Base-by-base conservation (phyloP, 1,284 basidiomycete species). In the Neotropicomus parvogracilis region DNA sequence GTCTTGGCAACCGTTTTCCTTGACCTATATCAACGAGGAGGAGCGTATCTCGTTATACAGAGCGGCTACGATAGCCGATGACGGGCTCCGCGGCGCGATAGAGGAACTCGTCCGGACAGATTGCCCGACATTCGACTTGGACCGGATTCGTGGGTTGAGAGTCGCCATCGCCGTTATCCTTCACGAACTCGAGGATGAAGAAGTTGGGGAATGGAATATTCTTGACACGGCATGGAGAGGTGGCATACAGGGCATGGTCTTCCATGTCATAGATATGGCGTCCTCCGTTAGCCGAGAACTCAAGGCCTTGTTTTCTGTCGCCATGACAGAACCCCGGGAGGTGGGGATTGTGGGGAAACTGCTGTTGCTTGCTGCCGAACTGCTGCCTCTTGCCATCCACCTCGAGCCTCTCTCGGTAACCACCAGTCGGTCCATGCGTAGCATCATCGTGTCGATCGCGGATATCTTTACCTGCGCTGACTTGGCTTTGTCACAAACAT, bases 51-150 rank as follows among this genome's bases (percentile, higher is more conserved):
- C 75, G 6, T 69, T 88, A 59, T 75, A 75, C 21, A 75, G 80
- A 53, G 70, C 80, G 11, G 84, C 85, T 1, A 65, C 73, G 27
- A 76, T 88, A 16, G 80, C 77, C 1, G 78, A 86, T 29, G 79
- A 84, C 48, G 85, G 86, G 3, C 58, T 87, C 4, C 58, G 70
- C 0, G 78, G 77, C n/a, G 85, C 81, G 2, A 65, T 86, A 14
- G 79, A 81, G 36, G 80, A 85, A 57, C 63, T 89, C 13, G 47
- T 53, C n/a, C 53, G 59, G 17, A 35, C 42, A 8, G 60, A 64
- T 41, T 44, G 50, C 6, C 33, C 26, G 0, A 60, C 72, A 36
- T 76, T 71, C 43, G 67, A 74, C 17, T 69, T 74, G 46, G 71
- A 75, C 37, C 71, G 77, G 36, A 56, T 85, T 14, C 75, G 81